Conservation (phyloP, 129 eudicot genomes). For the Arctium lappa region DNA sequence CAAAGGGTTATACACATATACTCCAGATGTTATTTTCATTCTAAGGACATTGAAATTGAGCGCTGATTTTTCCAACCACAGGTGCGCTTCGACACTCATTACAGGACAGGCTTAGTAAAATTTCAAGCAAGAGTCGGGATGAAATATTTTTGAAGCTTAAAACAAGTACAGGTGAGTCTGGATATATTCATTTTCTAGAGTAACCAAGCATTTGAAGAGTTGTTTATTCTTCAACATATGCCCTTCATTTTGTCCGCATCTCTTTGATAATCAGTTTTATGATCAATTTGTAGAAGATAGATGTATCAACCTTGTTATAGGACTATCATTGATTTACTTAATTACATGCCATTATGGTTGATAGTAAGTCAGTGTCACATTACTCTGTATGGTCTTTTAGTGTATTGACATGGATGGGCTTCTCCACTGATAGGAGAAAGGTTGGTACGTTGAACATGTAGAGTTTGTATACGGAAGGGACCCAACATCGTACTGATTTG, state of each 20-base stretch:
- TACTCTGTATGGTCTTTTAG: neutral
- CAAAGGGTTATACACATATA: constrained; percentile 1
- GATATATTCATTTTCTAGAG: neutral
- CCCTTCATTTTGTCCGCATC: neutral
- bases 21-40: constrained; percentile 20
- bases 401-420: neutral
- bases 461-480: neutral
- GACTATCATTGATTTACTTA: neutral
- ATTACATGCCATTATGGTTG: neutral
- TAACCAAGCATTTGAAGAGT: neutral
- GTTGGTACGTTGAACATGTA: neutral
- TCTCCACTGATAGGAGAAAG: neutral
- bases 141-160: constrained; percentile 87
- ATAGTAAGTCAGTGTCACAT: neutral
- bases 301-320: neutral
- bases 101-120: constrained; percentile 91
- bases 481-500: neutral
- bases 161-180: constrained; percentile 86
- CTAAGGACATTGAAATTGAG: constrained; percentile 20
- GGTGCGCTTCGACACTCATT: constrained; percentile 97
- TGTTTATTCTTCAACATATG: neutral
- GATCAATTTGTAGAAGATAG: neutral
- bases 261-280: neutral
- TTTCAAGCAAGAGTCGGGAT: constrained; percentile 82
- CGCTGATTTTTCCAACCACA: constrained; percentile 23